Percentiles rank a stretch among this genome's conserved stretches.
phyloP scores from a whole-genome alignment of 495 filamentous ascomycete genomes.

The Polyplosphaeria fusca region DNA sequence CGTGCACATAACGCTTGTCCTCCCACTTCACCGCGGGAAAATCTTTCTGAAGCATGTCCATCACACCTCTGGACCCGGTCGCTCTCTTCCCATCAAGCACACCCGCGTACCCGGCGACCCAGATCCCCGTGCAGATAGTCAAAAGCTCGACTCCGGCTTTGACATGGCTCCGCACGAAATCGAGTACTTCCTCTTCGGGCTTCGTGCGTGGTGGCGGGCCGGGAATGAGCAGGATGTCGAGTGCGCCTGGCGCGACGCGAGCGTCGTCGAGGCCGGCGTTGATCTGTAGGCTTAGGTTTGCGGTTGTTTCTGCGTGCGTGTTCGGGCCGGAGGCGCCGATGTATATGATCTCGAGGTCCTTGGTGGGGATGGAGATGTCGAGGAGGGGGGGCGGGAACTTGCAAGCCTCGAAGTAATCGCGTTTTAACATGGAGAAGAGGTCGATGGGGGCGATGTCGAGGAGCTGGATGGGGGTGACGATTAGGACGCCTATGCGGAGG shows the following conservation, averaged over 20 bases:
- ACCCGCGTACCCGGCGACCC: slow-evolving; percentile 26
- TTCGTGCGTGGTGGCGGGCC: slow-evolving; percentile 17
- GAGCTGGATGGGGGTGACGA: slow-evolving; percentile 31
- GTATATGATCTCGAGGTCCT: slow-evolving; percentile 17
- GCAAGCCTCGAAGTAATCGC: slow-evolving; percentile 26
- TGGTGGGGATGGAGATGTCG: slow-evolving; percentile 14
- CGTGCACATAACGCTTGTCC: slow-evolving; percentile 17
- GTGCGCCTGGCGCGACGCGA: slow-evolving; percentile 18
- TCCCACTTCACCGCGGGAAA: slow-evolving; percentile 20
- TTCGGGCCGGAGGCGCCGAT: slow-evolving; percentile 11
- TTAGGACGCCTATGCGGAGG: slow-evolving; percentile 32
- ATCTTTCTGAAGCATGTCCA: slow-evolving; percentile 13
- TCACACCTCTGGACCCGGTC: slow-evolving; percentile 15
- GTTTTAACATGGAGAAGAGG: slow-evolving; percentile 31
- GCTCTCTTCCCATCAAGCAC: slow-evolving; percentile 29
- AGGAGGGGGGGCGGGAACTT: slow-evolving; percentile 22
- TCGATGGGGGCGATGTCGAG: slow-evolving; percentile 34
- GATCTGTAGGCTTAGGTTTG: slow-evolving; percentile 9
- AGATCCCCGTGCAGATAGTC: slow-evolving; percentile 25
- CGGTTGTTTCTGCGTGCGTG: slow-evolving; percentile 7
- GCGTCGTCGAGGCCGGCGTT: slow-evolving; percentile 15
- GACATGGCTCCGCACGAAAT: slow-evolving; percentile 27
- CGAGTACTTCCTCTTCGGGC: slow-evolving; percentile 13
- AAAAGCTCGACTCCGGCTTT: slow-evolving; percentile 19
- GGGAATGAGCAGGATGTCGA: slow-evolving; percentile 30